phyloP scores from a whole-genome alignment of 768 basidiomycete genomes.

The Gloeopeniophorella convolvens region DNA sequence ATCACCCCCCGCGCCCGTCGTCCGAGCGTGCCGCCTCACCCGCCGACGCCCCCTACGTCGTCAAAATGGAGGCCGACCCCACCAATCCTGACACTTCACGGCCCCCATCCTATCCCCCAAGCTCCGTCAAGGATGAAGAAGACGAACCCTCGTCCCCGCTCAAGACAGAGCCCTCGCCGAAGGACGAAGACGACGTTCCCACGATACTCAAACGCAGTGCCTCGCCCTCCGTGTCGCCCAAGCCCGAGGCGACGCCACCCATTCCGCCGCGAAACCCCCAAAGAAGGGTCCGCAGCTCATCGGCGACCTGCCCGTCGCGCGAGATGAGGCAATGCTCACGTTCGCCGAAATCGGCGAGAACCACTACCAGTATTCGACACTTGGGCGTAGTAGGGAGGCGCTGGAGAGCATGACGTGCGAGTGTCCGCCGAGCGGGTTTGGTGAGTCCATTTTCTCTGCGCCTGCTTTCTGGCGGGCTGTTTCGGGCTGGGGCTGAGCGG shows the following conservation, averaged over 20 bases:
- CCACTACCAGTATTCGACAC: slow-evolving; percentile 78
- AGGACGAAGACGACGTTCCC: slow-evolving; percentile 25
- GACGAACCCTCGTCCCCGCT: neutral
- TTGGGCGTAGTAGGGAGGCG: slow-evolving; percentile 84
- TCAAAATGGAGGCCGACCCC: slow-evolving; percentile 17
- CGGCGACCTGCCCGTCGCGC: slow-evolving; percentile 70
- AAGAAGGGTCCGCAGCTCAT: slow-evolving; percentile 60
- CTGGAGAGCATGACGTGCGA: slow-evolving; percentile 96
- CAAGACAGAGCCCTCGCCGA: slow-evolving; percentile 24
- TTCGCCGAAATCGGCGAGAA: slow-evolving; percentile 73
- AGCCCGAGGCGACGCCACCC: slow-evolving; percentile 27
- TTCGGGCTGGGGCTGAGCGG: slow-evolving; percentile 19
- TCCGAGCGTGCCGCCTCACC: slow-evolving; percentile 5
- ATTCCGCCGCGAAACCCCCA: slow-evolving; percentile 13
- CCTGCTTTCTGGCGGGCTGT: slow-evolving; percentile 15
- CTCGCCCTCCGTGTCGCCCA: slow-evolving; percentile 27
- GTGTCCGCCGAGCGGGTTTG: slow-evolving; percentile 81
- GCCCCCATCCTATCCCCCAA: slow-evolving; percentile 26
- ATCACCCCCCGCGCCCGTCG: slow-evolving; percentile 6
- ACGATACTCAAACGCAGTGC: slow-evolving; percentile 29
- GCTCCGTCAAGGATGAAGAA: slow-evolving; percentile 27
- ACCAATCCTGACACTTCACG: slow-evolving; percentile 18
- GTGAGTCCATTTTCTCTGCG: slow-evolving; percentile 23
- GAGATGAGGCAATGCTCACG: slow-evolving; percentile 59
- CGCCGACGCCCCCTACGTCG: neutral